phyloP scores from a whole-genome alignment of 176 grass and related monocot genomes.

The Aechmea fasciata region DNA sequence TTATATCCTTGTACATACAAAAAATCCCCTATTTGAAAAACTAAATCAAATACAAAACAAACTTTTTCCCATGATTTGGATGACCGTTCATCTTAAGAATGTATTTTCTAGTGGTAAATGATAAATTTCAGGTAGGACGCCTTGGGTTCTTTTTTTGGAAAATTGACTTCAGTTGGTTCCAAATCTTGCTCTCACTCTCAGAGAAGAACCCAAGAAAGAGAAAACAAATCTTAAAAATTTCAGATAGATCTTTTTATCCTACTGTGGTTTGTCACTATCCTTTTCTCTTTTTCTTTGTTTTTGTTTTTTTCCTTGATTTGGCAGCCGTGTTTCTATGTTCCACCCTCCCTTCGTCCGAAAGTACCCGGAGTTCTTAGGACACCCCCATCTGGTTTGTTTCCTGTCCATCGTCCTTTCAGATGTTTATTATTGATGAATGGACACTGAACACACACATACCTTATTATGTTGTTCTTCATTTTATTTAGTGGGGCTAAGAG shows the following conservation, averaged over 20 bases:
- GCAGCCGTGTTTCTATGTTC: slow-evolving; percentile 40
- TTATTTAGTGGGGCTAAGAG: slow-evolving; percentile 9
- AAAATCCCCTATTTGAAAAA: too few relatives aligned
- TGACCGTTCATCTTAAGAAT: too few relatives aligned
- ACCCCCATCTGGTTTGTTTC: slow-evolving; percentile 67
- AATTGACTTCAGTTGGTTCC: too few relatives aligned
- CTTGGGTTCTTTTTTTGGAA: too few relatives aligned
- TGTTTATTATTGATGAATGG: neutral
- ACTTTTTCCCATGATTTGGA: too few relatives aligned
- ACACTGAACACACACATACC: neutral
- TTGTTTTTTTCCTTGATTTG: neutral
- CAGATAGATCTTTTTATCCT: neutral
- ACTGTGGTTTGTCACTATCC: too few relatives aligned
- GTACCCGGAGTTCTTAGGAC: slow-evolving; percentile 46
- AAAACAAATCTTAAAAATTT: slow-evolving; percentile 8
- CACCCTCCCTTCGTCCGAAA: slow-evolving; percentile 48
- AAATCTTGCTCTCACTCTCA: too few relatives aligned
- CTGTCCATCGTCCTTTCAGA: slow-evolving; percentile 33
- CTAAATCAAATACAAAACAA: too few relatives aligned
- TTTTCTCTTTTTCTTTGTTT: neutral
- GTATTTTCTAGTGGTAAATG: too few relatives aligned
- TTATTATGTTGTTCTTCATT: slow-evolving; percentile 2
- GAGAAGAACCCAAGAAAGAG: too few relatives aligned
- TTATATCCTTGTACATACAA: neutral
- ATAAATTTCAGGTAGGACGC: too few relatives aligned